These are phyloP conservation scores for Phytopythium boreale DNA, from an alignment of 352 stramenopile genomes.

Conservation along the genomic window DNA sequence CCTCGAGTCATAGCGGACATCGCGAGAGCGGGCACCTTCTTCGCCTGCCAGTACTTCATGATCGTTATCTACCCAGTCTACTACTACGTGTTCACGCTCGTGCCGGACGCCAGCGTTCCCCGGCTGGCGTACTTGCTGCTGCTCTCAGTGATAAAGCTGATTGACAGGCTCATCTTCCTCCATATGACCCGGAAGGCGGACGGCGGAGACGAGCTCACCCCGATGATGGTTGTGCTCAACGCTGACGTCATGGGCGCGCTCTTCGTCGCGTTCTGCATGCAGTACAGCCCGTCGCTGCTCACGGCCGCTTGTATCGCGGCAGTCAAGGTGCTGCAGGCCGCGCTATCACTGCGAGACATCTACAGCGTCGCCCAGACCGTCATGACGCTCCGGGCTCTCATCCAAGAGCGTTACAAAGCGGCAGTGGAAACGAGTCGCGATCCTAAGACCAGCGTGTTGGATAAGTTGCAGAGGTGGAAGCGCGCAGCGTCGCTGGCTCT, in stretches of 20 bases:
- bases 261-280: slow-evolving; percentile 28
- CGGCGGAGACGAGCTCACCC: not conserved
- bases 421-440: not conserved
- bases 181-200: not conserved
- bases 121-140: slow-evolving; percentile 10
- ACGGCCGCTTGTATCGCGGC: slow-evolving; percentile 20
- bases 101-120: slow-evolving; percentile 9
- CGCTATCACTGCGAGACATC: slow-evolving; percentile 15
- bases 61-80: slow-evolving; percentile 18
- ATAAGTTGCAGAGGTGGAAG: too few species aligned
- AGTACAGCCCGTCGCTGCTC: slow-evolving; percentile 22
- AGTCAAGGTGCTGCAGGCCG: slow-evolving; percentile 18
- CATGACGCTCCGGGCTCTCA: not conserved
- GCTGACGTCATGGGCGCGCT: slow-evolving; percentile 23
- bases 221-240: slow-evolving; percentile 20
- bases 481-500: too few species aligned
- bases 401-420: not conserved
- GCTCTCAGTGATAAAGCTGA: not conserved
- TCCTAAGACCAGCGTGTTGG: too few species aligned
- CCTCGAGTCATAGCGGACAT: not conserved
- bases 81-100: too few species aligned
- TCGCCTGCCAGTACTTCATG: slow-evolving; percentile 11
- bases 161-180: not conserved
- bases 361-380: not conserved
- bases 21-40: slow-evolving; percentile 1